Base-by-base conservation (phyloP, 2,329 filamentous ascomycete genomes). In the Arachnomyces sp. region DNA sequence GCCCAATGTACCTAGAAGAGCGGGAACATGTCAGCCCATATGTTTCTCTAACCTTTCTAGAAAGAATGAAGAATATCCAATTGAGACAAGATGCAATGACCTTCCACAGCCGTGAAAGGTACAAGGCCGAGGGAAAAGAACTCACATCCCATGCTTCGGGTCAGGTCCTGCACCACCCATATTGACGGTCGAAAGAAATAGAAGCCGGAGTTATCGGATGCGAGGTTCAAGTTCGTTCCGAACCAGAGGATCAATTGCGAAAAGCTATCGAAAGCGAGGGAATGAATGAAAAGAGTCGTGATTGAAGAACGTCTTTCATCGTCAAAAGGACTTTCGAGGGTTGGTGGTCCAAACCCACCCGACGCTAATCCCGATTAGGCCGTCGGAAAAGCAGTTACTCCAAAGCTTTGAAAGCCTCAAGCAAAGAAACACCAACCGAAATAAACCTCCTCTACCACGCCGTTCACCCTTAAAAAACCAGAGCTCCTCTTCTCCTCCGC, bases 71-170 rank as follows among this genome's bases (percentile, higher is more conserved):
- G 30, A 31, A 21, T 13, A n/a, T 12, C 14, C 25, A 15, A 13
- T 43, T 11, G 35, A 16, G 21, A 32, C 15, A 25, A 18, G 30
- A 25, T 33, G n/a, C n/a, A n/a, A n/a, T n/a, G n/a, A n/a, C n/a
- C n/a, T n/a, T n/a, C n/a, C 7, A 16, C 7, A 15, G 40, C 38
- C 29, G 34, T n/a, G 28, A 35, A 29, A 29, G 16, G 6, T n/a
- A 44, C 37, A 28, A 16, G 31, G 28, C 7, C 32, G 15, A 17
- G 28, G 31, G n/a, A 34, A 38, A 33, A 42, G 34, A 31, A 66
- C 64, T 61, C 54, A 69, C 66, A 60, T 46, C 60, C 66, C 66
- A 45, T 61, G 61, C 62, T 68, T 67, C 43, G 62, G 56, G 52
- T 69, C 61, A 35, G 58, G 46, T 50, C 41, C 42, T 36, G 48